A percentile compares a stretch with the other conserved stretches of the same genome.
Conservation (phyloP, 108 stramenopile genomes). For the Fistulifera solaris region DNA sequence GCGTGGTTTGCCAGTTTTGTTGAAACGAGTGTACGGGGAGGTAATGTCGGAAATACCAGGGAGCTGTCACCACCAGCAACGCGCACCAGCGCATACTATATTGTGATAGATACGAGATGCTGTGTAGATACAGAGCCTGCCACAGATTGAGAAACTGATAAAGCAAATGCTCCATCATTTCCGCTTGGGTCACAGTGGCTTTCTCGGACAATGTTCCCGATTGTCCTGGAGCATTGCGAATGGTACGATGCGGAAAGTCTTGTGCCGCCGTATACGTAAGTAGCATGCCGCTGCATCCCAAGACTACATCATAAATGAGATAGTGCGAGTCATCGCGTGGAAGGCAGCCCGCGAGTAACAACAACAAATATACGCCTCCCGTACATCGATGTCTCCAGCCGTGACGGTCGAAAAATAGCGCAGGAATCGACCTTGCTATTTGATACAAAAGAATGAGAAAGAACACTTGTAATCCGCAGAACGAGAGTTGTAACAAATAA, state of each 20-base stretch:
- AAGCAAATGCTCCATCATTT: slow-evolving; percentile 85
- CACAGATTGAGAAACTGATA: slow-evolving; percentile 71
- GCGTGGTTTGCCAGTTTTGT: slow-evolving; percentile 37
- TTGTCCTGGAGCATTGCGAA: slow-evolving; percentile 41
- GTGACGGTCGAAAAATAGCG: slow-evolving; percentile 12
- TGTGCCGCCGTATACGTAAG: slow-evolving; percentile 59
- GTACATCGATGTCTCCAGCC: slow-evolving; percentile 12
- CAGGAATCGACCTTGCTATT: too few species aligned
- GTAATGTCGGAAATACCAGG: slow-evolving; percentile 46
- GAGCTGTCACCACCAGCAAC: slow-evolving; percentile 45
- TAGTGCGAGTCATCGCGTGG: not conserved
- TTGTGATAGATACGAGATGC: slow-evolving; percentile 7
- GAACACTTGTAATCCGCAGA: too few species aligned
- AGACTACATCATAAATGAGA: slow-evolving; percentile 44
- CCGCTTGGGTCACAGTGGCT: slow-evolving; percentile 72
- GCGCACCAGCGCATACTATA: slow-evolving; percentile 6
- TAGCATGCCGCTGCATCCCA: slow-evolving; percentile 48
- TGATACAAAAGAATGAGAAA: too few species aligned
- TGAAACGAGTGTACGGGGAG: slow-evolving; percentile 78
- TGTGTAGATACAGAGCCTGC: slow-evolving; percentile 60
- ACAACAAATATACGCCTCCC: slow-evolving; percentile 7
- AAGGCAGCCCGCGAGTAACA: not conserved
- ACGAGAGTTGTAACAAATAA: too few species aligned
- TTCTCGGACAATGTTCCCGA: slow-evolving; percentile 58
- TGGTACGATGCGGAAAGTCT: slow-evolving; percentile 57